Evolutionary conservation across 371 early-diverging fungal species (phyloP), one percentile per base, ranked within the genome.

Genomic region (Phascolomyces articulosus): DNA sequence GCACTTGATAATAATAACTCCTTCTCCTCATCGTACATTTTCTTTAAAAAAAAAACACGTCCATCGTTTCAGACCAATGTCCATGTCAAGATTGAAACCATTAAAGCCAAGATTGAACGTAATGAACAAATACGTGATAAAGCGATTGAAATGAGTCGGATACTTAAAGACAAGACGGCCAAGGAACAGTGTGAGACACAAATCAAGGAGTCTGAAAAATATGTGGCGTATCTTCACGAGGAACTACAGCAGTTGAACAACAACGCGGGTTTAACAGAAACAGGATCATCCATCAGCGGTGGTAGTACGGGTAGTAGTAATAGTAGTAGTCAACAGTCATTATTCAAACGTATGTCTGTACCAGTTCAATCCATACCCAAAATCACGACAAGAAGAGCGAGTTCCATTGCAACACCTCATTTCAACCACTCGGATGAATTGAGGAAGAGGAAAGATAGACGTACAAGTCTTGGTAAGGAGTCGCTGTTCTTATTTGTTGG

Each of bases 171-270:
- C 31, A 55, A 62, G 55, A 55, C 41, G 61, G 88, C 88, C 38
- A 78, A 83, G 29, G 82, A 90, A 55, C 90, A 93, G 67, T 91
- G 93, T 65, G 91, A 96, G 72, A 77, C 83, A 44, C 87, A 90
- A 62, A 80, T 95, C 55, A 77, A 73, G 58, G 95, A 96, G 41
- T 86, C 88, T 18, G 88, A 93, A 68, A 87, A 88, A 63, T 89
- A 93, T 29, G 85, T 95, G 61, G 89, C 89, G 38, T 96, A 87
- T 64, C 83, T 97, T 55, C 80, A 86, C 34, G 80, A 71, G n/a
- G 91, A 93, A 64, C 77, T 91, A 56, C 72, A 74, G 61, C 58
- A 73, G 64, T 70, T 65, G 34, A 34, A 28, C 10, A 51, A 11
- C 40, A 27, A 47, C 47, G 20, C 29, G 20, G 34, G n/a, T 6